Evolutionary conservation across 2,329 filamentous ascomycete genomes (phyloP).

Genomic region (Ilyonectria robusta): DNA sequence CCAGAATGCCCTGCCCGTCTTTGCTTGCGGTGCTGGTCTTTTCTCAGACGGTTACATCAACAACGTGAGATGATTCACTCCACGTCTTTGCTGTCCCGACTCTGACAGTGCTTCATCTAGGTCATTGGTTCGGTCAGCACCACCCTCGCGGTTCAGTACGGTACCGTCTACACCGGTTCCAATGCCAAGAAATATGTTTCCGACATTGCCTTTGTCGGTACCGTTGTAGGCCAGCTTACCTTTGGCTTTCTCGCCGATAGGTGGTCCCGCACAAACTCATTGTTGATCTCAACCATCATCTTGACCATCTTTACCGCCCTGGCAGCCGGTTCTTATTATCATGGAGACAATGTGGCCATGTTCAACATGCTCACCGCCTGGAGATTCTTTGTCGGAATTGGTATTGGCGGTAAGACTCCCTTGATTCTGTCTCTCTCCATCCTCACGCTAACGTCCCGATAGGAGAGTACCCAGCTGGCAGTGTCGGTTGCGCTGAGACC

Average conservation of each 20-base stretch:
- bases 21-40: conserved; percentile 90
- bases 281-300: conserved; percentile 86
- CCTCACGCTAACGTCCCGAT: neutral
- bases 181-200: conserved; percentile 80
- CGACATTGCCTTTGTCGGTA: conserved; percentile 89
- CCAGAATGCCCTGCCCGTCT: conserved; percentile 71
- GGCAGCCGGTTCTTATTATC: conserved; percentile 81
- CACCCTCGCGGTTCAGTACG: conserved; percentile 78
- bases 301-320: conserved; percentile 89
- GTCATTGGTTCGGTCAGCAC: conserved; percentile 92
- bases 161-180: conserved; percentile 76
- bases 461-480: conserved; percentile 83
- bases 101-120: conserved; percentile 55
- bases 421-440: accelerated
- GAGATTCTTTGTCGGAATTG: conserved; percentile 85
- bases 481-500: conserved; percentile 86
- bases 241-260: conserved; percentile 88
- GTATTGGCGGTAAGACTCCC: conserved; percentile 75
- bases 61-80: conserved; percentile 67
- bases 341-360: conserved; percentile 78
- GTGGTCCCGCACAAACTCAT: conserved; percentile 86
- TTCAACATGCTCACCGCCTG: conserved; percentile 84
- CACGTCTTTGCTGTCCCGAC: neutral
- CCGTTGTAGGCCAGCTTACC: conserved; percentile 83
- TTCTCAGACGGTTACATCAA: conserved; percentile 96